Base-by-base conservation (phyloP, 345 rosid genomes). In the Barbarea vulgaris region DNA sequence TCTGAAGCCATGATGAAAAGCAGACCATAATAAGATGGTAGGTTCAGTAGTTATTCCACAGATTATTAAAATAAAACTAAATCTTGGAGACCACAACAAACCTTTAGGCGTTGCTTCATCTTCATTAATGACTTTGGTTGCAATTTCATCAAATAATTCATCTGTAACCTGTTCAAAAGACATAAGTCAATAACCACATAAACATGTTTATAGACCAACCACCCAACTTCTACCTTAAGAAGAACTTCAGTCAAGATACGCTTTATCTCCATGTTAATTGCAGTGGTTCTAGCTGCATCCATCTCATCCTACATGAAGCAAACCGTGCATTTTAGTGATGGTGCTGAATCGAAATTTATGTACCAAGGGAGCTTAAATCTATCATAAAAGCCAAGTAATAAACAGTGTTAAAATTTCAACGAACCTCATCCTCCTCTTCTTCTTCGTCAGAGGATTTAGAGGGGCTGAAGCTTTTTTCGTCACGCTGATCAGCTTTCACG, bases 91-190 rank as follows among this genome's bases (percentile, higher is more conserved):
- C 24, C 28, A 59, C 41, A 52, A 53, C 69, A 78, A 80, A 90
- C 98, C 93, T 82, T 87, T 91, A 73, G 67, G 70, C 19, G 59
- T 65, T 28, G 62, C 68, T 79, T 85, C 87, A 79, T 93, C 98
- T 81, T 93, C 99, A 56, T 77, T 68, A 52, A 96, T 87, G 75
- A 96, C 92, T 80, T 93, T 89, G 34, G 87, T 88, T 1, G 98
- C 99, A 81, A 96, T 96, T 87, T 96, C 98, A 85, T 84, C 91
- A 83, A 91, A 93, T 37, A 96, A 81, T 76, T 89, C 97, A 84
- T 96, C 93, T 44, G 98, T 96, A 67, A 96, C 99, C 98, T 95
- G 81, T 65, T 77, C 75, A 79, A 74, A 75, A 56, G 67, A 64
- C 17, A 34, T 65, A 72, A 54, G 76, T 79, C 61, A 75, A 62